Base-by-base conservation (phyloP, 2,329 filamentous ascomycete species). In the Arachnomyces sp. region DNA sequence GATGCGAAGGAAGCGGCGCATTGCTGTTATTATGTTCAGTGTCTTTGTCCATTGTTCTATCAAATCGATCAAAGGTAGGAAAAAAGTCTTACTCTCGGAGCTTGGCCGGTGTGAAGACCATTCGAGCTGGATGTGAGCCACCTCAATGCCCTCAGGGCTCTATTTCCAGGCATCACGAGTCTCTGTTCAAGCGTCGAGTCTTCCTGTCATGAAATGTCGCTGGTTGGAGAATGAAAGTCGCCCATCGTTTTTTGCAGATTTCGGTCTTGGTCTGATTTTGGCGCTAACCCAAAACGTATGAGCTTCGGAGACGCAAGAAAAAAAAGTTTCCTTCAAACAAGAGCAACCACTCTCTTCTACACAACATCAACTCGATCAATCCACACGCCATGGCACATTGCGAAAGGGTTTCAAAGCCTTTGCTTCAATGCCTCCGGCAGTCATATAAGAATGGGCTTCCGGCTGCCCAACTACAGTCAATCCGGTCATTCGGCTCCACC, bases 401-500 rank as follows among this genome's bases (percentile, higher is more conserved):
- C 39, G 62, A 66, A 52, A 52, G 60, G 58, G 62, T 59, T 44
- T 63, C 63, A 4, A 65, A 59, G 57, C 63, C 63, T 34, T 49
- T 67, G 49, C 52, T 66, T 31, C 61, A 66, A 60, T 66, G 61
- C 35, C 53, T 67, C 31, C 62, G 63, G 41, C 59, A 54, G 28
- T 54, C 58, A 14, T 65, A 58, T 39, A 49, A 52, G 40, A 54
- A 49, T 43, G 51, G 58, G 39, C 44, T 65, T 28, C 47, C 60
- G 15, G 52, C 51, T 36, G 39, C 58, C 32, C 62, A 62, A 45
- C 40, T 60, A 29, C 61, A 61, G 48, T 51, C 59, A 40, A 57
- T 60, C 43, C 71, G 74, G 34, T 56, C 66, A 50, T 71, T 77
- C 49, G 70, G 71, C 41, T 67, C 67, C 36, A 68, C 73, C 17